Evolutionary conservation across 352 stramenopile genomes (phyloP), one percentile per base, ranked within the genome.

Genomic region (Phytophthora melonis): DNA sequence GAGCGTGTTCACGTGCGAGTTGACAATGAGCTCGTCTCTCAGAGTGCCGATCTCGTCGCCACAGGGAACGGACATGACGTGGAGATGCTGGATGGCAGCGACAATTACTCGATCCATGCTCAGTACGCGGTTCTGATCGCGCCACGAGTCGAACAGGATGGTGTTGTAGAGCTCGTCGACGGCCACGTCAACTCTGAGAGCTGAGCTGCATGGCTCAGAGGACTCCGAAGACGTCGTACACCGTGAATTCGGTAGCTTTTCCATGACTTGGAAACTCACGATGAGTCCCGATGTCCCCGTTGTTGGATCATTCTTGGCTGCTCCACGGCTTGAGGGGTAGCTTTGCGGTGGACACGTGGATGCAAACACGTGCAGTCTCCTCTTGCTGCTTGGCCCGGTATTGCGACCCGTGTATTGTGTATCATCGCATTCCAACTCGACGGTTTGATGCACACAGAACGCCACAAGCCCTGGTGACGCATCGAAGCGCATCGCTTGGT

Each of bases 371-470:
- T 88, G 78, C 1, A 72, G 30, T 56, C n/a, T 76, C 34, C 60
- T 60, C 63, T 79, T 86, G 6, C 27, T 75, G 55, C 6, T 19
- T 23, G 13, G 63, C 6, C 39, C 43, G 18, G n/a, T 70, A 0
- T 16, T 52, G 18, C 6, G 47, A 6, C 27, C 27, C 3, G 27
- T 32, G 27, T 32, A 32, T 32, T 36, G 16, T 27, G 21, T 39
- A 18, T 66, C 39, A 14, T 52, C 65, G 58, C 50, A 52, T 4
- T 54, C 56, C 11, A 68, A 18, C 23, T 87, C 74, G 23, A 87
- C 58, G 10, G 32, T 66, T 59, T 85, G 77, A 36, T 84, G 81
- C 55, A 88, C 61, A 19, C 81, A 88, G 52, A 88, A 78, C 7
- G 79, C 75, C 14, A 85, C 63, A 21, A 76, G 70, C 7, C 61